Evolutionary conservation across 305 asterid species (phyloP), one percentile per base, ranked within the genome.

Genomic region (Ajuga reptans): DNA sequence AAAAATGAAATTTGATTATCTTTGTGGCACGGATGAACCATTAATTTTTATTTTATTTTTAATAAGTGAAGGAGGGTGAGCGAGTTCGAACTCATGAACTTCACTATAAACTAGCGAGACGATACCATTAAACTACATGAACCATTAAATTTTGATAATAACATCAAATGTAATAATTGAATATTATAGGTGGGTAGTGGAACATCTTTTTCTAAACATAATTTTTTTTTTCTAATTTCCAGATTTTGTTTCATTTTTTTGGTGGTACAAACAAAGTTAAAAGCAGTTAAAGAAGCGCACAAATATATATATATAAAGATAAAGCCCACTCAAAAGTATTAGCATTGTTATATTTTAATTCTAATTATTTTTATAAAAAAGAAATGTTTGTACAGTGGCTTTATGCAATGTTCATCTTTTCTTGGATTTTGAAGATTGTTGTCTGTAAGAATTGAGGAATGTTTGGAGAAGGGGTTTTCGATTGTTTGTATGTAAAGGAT

Each of bases 221-320:
- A 64, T 63, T 74, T 52, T 72, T 29, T 60, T 76, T 17, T 64
- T 78, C 63, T 73, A 66, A 71, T 64, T 60, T 71, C 74, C 72
- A 66, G 68, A 72, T 66, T 74, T 72, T 67, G 78, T 71, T 63
- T 73, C 69, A 80, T 78, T 41, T 9, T 21, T 10, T 83, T 83
- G 87, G 85, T 77, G 79, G 75, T 58, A 57, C 81, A 53, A 78
- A 75, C 79, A 85, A 86, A 86, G 86, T 43, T 75, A 69, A 80
- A 84, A 81, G 84, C 80, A 84, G 71, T 65, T 72, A 79, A 79
- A 86, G 82, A 73, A 60, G 78, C 59, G 45, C 47, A 31, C 7
- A 33, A 6, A 31, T n/a, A 54, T 54, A 33, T 54, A 56, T 70
- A 70, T 71, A 68, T 80, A 84, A 85, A 86, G 89, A 74, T 78